Evolutionary conservation across 768 basidiomycete genomes (phyloP).

Genomic region (Pleurotus cornucopiae): DNA sequence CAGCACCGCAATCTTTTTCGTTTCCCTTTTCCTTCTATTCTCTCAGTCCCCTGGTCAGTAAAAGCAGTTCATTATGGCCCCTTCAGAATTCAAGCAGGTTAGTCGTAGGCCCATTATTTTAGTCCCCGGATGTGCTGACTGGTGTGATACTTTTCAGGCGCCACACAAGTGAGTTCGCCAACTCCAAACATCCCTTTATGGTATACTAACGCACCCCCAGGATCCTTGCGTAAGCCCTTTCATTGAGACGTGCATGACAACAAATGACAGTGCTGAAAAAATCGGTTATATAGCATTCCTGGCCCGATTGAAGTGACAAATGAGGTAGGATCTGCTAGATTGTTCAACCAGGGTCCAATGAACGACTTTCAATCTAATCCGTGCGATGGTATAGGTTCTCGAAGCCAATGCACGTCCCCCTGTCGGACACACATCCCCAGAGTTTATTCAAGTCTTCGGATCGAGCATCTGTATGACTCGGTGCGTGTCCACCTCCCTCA

Average conservation of each 20-base stretch:
- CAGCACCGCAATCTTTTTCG: not conserved
- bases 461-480: conserved; percentile 74
- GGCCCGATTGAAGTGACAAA: conserved; percentile 46
- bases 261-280: not conserved
- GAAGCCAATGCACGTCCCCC: conserved; percentile 79
- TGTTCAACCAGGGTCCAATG: conserved; percentile 3
- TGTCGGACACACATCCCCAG: conserved; percentile 78
- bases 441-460: conserved; percentile 76
- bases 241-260: not conserved
- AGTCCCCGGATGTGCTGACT: not conserved
- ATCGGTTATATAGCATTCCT: conserved; percentile 34
- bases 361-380: too few relatives aligned
- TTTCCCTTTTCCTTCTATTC: not conserved
- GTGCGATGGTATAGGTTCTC: conserved; percentile 47
- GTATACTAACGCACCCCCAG: conserved; percentile 19
- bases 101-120: not conserved
- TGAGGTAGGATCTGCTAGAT: conserved; percentile 15
- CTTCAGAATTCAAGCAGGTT: conserved; percentile 6
- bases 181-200: not conserved
- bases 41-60: not conserved
- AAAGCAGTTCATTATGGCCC: not conserved
- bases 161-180: conserved; percentile 42
- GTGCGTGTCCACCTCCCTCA: conserved; percentile 23
- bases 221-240: conserved; percentile 26
- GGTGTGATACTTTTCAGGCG: conserved; percentile 21